These are phyloP conservation scores for Suhomyces anneliseae DNA, from an alignment of 1,139 yeast genomes.

Conservation along the genomic window DNA sequence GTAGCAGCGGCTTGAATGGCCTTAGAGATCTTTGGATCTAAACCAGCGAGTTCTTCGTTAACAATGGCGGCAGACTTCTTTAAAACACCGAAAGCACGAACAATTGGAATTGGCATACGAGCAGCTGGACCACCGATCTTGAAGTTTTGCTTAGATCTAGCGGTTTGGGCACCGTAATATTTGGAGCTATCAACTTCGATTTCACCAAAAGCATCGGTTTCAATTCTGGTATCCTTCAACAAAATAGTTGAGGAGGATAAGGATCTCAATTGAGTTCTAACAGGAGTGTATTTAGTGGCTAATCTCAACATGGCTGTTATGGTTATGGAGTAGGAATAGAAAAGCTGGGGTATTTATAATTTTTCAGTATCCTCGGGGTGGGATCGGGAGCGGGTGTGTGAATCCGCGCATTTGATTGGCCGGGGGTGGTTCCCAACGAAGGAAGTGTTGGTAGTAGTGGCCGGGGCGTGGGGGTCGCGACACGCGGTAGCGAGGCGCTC, in stretches of 20 bases:
- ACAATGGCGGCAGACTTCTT: conserved; percentile 22
- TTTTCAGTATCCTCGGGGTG: background rate
- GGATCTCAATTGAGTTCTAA: conserved; percentile 24
- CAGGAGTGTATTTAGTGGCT: conserved; percentile 15
- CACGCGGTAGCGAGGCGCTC: no score
- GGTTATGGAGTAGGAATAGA: background rate
- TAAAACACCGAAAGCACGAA: conserved; percentile 21
- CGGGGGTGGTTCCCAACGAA: background rate
- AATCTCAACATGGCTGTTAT: conserved; percentile 31
- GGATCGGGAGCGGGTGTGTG: background rate
- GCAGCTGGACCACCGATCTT: conserved; percentile 54
- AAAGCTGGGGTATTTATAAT: conserved; percentile 9
- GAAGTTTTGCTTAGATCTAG: conserved; percentile 21
- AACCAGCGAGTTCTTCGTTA: conserved; percentile 19
- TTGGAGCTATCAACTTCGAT: conserved; percentile 19
- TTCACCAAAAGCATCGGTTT: conserved; percentile 23
- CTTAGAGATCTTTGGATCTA: conserved; percentile 19
- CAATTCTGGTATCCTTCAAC: conserved; percentile 24
- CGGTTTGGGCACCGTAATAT: conserved; percentile 24
- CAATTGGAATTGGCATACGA: conserved; percentile 22
- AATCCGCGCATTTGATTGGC: conserved; percentile 17
- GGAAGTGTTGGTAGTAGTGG: no score
- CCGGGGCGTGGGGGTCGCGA: no score
- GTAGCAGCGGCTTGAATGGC: conserved; percentile 21
- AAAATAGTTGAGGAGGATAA: conserved; percentile 29